Evolutionary conservation across 495 filamentous ascomycete species (phyloP).

Genomic region (Xylaria intraflava): DNA sequence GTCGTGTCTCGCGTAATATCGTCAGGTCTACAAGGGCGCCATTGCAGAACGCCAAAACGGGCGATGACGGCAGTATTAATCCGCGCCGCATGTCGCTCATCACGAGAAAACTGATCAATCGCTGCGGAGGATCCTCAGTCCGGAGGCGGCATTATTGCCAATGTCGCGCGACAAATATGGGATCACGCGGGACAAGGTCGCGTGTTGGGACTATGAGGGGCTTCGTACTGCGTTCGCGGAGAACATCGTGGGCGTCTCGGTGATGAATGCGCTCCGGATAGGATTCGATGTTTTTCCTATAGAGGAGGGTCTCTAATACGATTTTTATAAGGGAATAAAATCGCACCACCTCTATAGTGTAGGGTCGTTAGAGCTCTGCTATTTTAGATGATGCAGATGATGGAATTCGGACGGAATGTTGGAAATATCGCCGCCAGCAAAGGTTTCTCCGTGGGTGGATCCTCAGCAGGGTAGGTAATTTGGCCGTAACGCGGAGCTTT

Average conservation of each 20-base stretch:
- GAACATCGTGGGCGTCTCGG: conserved; percentile 1
- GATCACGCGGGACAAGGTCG: background rate
- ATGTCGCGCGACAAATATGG: conserved; percentile 11
- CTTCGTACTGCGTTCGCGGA: conserved; percentile 7
- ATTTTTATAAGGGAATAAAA: no score
- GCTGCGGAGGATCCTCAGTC: conserved; percentile 8
- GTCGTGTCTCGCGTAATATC: conserved; percentile 8
- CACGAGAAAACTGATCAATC: conserved; percentile 10
- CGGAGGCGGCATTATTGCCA: conserved; percentile 10
- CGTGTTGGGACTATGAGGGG: background rate
- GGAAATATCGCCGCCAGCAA: no score
- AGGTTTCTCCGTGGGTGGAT: no score
- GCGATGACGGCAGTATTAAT: background rate
- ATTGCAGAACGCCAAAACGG: conserved; percentile 4
- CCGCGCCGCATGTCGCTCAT: conserved; percentile 10
- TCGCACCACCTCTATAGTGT: no score
- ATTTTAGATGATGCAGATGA: no score
- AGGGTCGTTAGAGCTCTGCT: no score
- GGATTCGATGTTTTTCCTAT: conserved; percentile 5
- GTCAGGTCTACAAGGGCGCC: conserved; percentile 15
- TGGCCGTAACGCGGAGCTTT: no score
- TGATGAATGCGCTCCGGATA: conserved; percentile 3
- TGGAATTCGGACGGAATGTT: no score
- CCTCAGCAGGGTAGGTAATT: no score
- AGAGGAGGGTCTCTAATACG: conserved; percentile 5